phyloP scores from a whole-genome alignment of 257 asterid species.

The Rehmannia glutinosa region DNA sequence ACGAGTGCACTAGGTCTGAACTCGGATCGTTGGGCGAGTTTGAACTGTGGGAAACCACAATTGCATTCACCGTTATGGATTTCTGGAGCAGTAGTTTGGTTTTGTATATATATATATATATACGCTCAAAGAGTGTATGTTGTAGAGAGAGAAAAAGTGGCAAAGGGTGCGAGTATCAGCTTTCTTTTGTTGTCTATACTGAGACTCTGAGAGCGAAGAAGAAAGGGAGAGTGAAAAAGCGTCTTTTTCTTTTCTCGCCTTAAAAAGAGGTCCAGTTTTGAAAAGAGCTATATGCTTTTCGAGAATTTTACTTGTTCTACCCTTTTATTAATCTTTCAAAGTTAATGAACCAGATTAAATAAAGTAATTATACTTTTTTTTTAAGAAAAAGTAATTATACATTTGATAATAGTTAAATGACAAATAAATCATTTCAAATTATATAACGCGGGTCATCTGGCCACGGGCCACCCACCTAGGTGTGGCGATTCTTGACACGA shows the following conservation, averaged over 20 bases:
- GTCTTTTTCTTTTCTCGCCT: constrained; percentile 18
- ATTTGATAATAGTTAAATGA: too few relatives aligned
- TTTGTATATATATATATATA: constrained; percentile 1
- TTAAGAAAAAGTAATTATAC: too few relatives aligned
- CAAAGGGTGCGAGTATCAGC: constrained; percentile 11
- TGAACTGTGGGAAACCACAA: neutral
- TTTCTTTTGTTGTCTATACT: constrained; percentile 10
- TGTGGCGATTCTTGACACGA: too few relatives aligned
- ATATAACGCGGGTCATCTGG: too few relatives aligned
- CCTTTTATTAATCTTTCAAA: neutral
- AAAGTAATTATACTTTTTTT: too few relatives aligned
- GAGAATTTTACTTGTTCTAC: neutral
- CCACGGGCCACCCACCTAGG: too few relatives aligned
- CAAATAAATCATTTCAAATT: too few relatives aligned
- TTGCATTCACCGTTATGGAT: constrained; percentile 9
- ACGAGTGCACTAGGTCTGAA: constrained; percentile 11
- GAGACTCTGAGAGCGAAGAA: constrained; percentile 27
- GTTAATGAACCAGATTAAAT: neutral
- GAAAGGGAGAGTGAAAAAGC: constrained; percentile 34
- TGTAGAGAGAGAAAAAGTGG: constrained; percentile 17
- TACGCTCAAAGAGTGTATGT: neutral
- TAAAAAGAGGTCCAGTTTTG: constrained; percentile 3
- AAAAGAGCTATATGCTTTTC: constrained; percentile 2
- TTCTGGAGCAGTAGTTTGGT: neutral
- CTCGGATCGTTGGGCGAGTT: constrained; percentile 9